phyloP scores from a whole-genome alignment of 768 basidiomycete genomes.

The Roridomyces roridus region DNA sequence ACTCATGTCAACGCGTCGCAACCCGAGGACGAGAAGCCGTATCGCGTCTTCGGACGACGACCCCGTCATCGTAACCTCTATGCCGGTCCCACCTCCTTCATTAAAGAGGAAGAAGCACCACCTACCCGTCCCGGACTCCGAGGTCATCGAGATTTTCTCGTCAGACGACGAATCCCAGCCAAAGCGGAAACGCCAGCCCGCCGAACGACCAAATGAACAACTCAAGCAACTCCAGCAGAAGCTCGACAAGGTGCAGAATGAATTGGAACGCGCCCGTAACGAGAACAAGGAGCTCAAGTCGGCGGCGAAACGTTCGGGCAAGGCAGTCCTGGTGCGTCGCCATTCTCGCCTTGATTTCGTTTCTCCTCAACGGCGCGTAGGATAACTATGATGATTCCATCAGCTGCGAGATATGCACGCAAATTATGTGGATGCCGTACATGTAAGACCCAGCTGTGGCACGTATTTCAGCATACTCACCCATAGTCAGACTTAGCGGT shows the following conservation, averaged over 20 bases:
- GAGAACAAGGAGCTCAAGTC: slow-evolving; percentile 36
- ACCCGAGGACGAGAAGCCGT: not conserved
- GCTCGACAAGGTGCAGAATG: slow-evolving; percentile 29
- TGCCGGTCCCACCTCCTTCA: slow-evolving; percentile 26
- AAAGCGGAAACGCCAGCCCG: slow-evolving; percentile 23
- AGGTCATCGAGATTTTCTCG: slow-evolving; percentile 65
- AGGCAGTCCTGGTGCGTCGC: slow-evolving; percentile 38
- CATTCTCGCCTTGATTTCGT: not conserved
- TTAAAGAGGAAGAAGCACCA: slow-evolving; percentile 31
- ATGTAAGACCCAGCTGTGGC: too few species aligned
- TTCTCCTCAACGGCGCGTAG: slow-evolving; percentile 5
- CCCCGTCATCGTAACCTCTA: not conserved
- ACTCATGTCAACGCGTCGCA: not conserved
- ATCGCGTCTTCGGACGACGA: slow-evolving; percentile 5
- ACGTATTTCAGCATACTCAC: not conserved
- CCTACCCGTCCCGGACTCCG: slow-evolving; percentile 25
- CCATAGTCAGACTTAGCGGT: slow-evolving; percentile 52
- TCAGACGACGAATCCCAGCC: slow-evolving; percentile 48
- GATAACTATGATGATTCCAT: slow-evolving; percentile 57
- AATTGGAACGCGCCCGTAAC: slow-evolving; percentile 28
- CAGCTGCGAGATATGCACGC: slow-evolving; percentile 69
- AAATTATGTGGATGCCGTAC: slow-evolving; percentile 70
- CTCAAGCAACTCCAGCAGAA: slow-evolving; percentile 43
- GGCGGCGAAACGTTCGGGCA: slow-evolving; percentile 32
- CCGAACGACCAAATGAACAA: slow-evolving; percentile 39